Conservation (phyloP, 2,329 filamentous ascomycete genomes). For the Fusarium sp. region DNA sequence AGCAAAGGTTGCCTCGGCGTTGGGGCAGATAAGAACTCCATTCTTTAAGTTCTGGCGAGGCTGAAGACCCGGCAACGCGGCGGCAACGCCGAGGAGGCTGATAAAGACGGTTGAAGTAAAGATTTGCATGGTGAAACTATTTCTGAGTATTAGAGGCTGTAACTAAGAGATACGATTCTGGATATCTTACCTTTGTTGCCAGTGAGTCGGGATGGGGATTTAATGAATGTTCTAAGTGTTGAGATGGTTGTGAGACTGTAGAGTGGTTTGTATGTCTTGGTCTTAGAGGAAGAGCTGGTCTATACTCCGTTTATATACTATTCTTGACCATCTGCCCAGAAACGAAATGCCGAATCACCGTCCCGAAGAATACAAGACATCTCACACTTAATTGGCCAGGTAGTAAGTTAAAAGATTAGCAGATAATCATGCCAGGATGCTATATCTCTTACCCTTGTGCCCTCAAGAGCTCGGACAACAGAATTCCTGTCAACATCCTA, state of each 20-base stretch:
- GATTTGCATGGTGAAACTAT: neutral
- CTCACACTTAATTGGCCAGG: neutral
- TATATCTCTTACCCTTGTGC: neutral
- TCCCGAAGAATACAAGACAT: neutral
- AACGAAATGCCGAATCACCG: neutral
- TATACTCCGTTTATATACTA: neutral
- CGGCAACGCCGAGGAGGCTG: neutral
- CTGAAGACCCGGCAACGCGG: neutral
- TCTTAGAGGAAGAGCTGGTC: neutral
- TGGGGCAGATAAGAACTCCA: neutral
- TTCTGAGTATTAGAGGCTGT: neutral
- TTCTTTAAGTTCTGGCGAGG: neutral
- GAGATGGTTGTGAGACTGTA: rapidly evolving
- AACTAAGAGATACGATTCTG: rapidly evolving
- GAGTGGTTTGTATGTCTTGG: neutral
- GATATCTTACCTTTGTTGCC: neutral
- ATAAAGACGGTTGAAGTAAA: neutral
- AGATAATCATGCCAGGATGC: neutral
- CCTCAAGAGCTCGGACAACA: neutral
- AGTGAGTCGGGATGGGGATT: neutral
- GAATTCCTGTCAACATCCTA: neutral
- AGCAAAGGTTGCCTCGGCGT: neutral
- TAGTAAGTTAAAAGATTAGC: rapidly evolving
- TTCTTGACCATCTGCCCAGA: rapidly evolving
- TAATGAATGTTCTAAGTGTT: neutral